Conservation (phyloP, 2,329 filamentous ascomycete species). For the Pseudogymnoascus sp. region DNA sequence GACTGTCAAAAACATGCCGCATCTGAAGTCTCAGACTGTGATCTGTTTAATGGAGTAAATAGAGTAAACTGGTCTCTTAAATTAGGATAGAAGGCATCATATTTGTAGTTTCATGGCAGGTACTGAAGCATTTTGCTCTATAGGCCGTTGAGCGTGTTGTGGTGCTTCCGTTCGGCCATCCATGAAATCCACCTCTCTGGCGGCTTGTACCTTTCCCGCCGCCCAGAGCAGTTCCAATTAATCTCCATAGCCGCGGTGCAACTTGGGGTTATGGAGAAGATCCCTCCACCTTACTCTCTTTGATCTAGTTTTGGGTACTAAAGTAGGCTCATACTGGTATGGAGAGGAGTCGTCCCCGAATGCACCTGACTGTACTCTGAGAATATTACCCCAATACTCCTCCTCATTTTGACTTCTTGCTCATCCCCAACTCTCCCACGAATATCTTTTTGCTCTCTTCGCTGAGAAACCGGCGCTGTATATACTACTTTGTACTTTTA, state of each 20-base stretch:
- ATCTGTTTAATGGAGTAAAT: background rate
- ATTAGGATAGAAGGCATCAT: background rate
- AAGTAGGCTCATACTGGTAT: background rate
- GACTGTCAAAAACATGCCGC: background rate
- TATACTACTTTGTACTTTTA: conserved; percentile 2
- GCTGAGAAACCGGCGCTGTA: conserved; percentile 4
- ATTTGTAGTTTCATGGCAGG: background rate
- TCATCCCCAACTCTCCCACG: background rate
- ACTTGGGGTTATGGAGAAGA: conserved; percentile 8
- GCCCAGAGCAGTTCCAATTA: conserved; percentile 1
- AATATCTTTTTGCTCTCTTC: conserved; percentile 2
- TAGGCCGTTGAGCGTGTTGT: background rate
- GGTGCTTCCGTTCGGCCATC: background rate
- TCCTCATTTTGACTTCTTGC: background rate
- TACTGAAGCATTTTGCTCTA: too few species aligned
- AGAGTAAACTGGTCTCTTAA: background rate
- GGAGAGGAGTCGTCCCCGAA: background rate
- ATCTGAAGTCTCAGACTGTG: background rate
- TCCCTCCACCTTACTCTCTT: conserved; percentile 5
- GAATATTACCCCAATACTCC: conserved; percentile 8
- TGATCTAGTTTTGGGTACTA: background rate
- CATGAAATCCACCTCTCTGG: background rate
- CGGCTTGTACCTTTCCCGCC: background rate
- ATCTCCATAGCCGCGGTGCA: conserved; percentile 6
- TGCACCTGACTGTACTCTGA: conserved; percentile 1